Evolutionary conservation across 345 rosid species (phyloP), one percentile per base, ranked within the genome.

Genomic region (Eucalyptus tenuipes): DNA sequence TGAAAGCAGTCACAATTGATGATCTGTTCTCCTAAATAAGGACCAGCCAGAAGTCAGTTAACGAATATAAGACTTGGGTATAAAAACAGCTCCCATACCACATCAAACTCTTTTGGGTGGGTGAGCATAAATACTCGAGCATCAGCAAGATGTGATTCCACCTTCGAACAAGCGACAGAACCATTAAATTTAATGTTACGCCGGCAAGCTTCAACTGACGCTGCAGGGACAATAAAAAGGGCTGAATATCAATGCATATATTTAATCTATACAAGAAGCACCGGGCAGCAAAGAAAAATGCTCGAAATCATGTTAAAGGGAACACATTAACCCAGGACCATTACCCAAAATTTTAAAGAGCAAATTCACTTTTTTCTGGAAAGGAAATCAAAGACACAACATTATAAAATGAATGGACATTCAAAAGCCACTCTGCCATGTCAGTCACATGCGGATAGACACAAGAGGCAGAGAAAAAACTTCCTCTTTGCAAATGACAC

Each of bases 101-200:
- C 95, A 90, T 98, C 99, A 91, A 93, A 98, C 91, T 98, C 99
- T 93, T 97, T 98, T 84, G 97, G 98, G 90, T 98, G 95, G 57
- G 97, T 94, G 86, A 98, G 98, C 99, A 98, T 98, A 89, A 94
- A 94, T 27, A 97, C 97, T 92, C 99, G 99, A 89, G 99, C 98
- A 95, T 98, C 99, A 85, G 97, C 93, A 64, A 95, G 97, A 93
- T 96, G 95, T 14, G 99, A 96, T 92, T 98, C 99, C 92, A 98
- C 97, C 93, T 96, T 96, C 52, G 96, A 93, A 89, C 94, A 88
- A 59, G 99, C 99, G 85, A 95, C 94, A 31, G 96, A 92, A 81
- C 99, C 99, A 90, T 96, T 98, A 93, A 96, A 96, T 93, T 95
- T 96, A 88, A 98, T 94, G 92, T 98, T 98, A 92, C 98, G 94